phyloP scores from a whole-genome alignment of 176 grass and related monocot species.

The Juncus inflexus region DNA sequence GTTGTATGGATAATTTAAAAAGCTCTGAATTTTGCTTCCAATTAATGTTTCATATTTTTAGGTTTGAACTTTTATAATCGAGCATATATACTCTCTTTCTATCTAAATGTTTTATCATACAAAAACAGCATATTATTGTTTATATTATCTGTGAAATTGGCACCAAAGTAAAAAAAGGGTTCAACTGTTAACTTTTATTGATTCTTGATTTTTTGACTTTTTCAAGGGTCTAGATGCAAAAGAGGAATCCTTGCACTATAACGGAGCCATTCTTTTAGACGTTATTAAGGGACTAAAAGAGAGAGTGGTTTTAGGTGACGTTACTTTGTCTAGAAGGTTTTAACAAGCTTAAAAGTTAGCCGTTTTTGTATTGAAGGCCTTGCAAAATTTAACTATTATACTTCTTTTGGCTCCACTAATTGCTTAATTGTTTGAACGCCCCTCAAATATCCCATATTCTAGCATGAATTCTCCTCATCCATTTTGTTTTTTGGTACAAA shows the following conservation, averaged over 20 bases:
- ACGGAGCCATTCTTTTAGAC: slow-evolving; percentile 15
- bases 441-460: too few relatives aligned
- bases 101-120: too few relatives aligned
- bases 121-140: neutral
- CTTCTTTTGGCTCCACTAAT: neutral
- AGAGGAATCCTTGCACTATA: slow-evolving; percentile 19
- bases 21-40: neutral
- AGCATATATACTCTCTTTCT: too few relatives aligned
- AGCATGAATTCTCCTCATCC: too few relatives aligned
- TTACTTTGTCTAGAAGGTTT: slow-evolving; percentile 28
- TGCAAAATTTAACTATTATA: neutral
- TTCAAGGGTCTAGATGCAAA: slow-evolving; percentile 16
- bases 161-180: neutral
- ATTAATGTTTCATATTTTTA: too few relatives aligned
- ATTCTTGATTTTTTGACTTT: slow-evolving; percentile 25
- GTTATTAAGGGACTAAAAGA: slow-evolving; percentile 23
- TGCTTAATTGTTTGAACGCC: neutral
- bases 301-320: slow-evolving; percentile 20
- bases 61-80: too few relatives aligned
- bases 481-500: too few relatives aligned
- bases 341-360: neutral
- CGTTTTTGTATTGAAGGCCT: neutral
- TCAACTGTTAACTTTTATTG: neutral
- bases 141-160: too few relatives aligned
- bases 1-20: neutral